Evolutionary conservation across 2,329 filamentous ascomycete genomes (phyloP).

Genomic region (Chrysosporium queenslandicum): DNA sequence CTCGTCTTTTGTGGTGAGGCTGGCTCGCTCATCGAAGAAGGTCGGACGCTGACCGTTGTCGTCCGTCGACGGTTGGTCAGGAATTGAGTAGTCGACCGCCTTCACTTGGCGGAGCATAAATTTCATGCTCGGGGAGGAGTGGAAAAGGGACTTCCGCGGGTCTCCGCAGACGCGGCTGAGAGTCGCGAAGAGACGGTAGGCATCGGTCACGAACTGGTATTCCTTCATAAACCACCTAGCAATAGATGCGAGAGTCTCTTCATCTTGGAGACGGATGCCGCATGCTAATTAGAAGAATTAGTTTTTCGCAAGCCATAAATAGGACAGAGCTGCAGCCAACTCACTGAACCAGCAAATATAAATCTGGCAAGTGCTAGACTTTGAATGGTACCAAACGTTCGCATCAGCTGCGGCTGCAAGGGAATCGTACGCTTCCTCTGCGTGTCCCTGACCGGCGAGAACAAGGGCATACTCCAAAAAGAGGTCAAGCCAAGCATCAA

Average conservation of each 20-base stretch:
- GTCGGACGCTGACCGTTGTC: constrained; percentile 31
- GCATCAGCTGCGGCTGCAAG: constrained; percentile 69
- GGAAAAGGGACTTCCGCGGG: constrained; percentile 53
- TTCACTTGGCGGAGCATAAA: constrained; percentile 88
- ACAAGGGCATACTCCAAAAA: constrained; percentile 80
- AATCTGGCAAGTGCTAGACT: constrained; percentile 59
- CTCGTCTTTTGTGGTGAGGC: constrained; percentile 32
- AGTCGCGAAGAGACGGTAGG: constrained; percentile 71
- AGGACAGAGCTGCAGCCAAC: constrained; percentile 20
- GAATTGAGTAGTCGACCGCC: constrained; percentile 64
- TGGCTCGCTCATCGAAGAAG: constrained; percentile 35
- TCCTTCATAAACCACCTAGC: constrained; percentile 78
- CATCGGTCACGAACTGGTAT: constrained; percentile 67
- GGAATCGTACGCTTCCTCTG: constrained; percentile 65
- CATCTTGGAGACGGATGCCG: constrained; percentile 68
- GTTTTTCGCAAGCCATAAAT: background rate
- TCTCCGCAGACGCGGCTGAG: constrained; percentile 68
- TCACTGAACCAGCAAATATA: constrained; percentile 66
- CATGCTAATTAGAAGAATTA: constrained; percentile 48
- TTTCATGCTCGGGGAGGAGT: constrained; percentile 74
- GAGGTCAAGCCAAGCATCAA: constrained; percentile 76
- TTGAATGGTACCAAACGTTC: constrained; percentile 67
- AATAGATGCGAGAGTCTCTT: constrained; percentile 61
- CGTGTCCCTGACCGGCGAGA: constrained; percentile 57
- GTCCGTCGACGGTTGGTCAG: constrained; percentile 36